phyloP scores from a whole-genome alignment of 192 early-diverging fungal genomes.

The Rhizophagus sp. region DNA sequence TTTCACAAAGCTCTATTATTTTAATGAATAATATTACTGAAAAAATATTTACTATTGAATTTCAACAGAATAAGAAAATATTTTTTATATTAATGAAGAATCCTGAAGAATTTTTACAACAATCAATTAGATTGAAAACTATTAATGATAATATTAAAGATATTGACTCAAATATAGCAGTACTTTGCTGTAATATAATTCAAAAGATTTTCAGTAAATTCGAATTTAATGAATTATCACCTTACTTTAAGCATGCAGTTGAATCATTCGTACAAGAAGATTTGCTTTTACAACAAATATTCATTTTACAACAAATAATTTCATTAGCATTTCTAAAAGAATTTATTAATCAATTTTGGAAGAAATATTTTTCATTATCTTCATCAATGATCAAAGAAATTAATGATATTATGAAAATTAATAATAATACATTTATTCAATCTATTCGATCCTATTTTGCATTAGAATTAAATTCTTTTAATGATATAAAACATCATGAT shows the following conservation, averaged over 20 bases:
- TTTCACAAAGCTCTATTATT: neutral
- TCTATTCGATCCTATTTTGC: too few relatives aligned
- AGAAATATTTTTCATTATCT: too few relatives aligned
- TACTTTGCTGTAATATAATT: neutral
- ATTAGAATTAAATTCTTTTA: too few relatives aligned
- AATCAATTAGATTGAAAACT: neutral
- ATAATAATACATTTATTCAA: too few relatives aligned
- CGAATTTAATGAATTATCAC: neutral
- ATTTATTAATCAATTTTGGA: too few relatives aligned
- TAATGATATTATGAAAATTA: too few relatives aligned
- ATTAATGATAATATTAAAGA: neutral
- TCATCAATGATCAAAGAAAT: too few relatives aligned
- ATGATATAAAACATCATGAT: too few relatives aligned
- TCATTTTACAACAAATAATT: too few relatives aligned
- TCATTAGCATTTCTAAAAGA: too few relatives aligned
- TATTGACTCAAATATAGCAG: neutral
- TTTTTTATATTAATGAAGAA: neutral
- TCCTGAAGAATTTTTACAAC: neutral
- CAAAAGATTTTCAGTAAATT: neutral
- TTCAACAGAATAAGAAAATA: neutral
- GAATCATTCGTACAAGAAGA: neutral
- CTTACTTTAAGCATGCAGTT: neutral
- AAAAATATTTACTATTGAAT: neutral
- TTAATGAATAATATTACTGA: neutral
- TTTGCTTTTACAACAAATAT: too few relatives aligned